Evolutionary conservation across 768 basidiomycete species (phyloP).

Genomic region (Lentinula raphanica): DNA sequence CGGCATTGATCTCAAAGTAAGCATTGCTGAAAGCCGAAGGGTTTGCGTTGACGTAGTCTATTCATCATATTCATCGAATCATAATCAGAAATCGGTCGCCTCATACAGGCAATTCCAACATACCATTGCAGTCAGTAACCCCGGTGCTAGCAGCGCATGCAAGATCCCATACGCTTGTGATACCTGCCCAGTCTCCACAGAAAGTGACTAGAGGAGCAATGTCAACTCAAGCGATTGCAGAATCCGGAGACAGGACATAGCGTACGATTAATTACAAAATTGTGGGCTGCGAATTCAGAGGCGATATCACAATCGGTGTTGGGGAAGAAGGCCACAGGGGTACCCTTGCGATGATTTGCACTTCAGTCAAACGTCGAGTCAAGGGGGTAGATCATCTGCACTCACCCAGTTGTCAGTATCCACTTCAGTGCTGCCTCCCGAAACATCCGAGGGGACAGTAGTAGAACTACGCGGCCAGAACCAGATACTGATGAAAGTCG

Average conservation of each 20-base stretch:
- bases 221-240: neutral
- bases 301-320: constrained; percentile 21
- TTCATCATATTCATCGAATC: neutral
- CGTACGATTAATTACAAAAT: neutral
- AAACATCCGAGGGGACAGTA: constrained; percentile 42
- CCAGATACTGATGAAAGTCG: constrained; percentile 58
- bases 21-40: constrained; percentile 6
- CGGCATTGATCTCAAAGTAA: constrained; percentile 3
- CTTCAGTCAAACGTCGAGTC: neutral
- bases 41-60: constrained; percentile 6
- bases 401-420: constrained; percentile 52
- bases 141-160: constrained; percentile 3
- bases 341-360: constrained; percentile 37
- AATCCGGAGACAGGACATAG: neutral
- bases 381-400: neutral
- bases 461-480: constrained; percentile 54
- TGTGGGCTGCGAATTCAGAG: neutral
- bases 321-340: constrained; percentile 58
- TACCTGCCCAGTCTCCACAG: neutral
- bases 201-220: neutral
- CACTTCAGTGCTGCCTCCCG: constrained; percentile 32
- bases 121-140: constrained; percentile 2
- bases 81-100: no score
- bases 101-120: neutral
- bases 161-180: neutral